These are phyloP conservation scores for Diutina sp. DNA, from an alignment of 1,139 yeast species.

Conservation along the genomic window DNA sequence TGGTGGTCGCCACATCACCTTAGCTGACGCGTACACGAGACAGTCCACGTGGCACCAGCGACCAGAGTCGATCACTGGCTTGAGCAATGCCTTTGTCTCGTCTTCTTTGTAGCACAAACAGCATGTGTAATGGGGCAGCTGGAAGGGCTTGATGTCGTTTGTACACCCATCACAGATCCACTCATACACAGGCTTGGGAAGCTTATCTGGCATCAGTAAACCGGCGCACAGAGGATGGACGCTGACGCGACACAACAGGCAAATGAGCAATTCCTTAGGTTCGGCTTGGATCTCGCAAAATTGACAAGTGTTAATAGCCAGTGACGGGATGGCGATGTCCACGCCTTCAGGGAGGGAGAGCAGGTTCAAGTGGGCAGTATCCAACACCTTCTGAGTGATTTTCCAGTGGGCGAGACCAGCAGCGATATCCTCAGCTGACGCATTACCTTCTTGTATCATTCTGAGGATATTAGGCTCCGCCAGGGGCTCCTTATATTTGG, in stretches of 20 bases:
- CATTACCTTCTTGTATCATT: neutral
- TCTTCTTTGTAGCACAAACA: conserved; percentile 47
- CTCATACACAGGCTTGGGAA: conserved; percentile 17
- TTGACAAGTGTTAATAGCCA: neutral
- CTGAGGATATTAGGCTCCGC: neutral
- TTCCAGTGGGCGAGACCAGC: conserved; percentile 9
- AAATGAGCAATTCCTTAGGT: conserved; percentile 30
- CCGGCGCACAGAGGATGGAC: conserved; percentile 73
- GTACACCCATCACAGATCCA: conserved; percentile 85
- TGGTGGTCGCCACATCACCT: conserved; percentile 11
- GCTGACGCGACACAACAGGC: conserved; percentile 56
- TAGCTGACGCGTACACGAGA: conserved; percentile 36
- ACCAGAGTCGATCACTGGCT: conserved; percentile 49
- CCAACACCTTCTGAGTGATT: neutral
- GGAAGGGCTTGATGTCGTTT: conserved; percentile 51
- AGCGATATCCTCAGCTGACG: conserved; percentile 3
- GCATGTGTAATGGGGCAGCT: conserved; percentile 52
- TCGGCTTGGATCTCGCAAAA: neutral
- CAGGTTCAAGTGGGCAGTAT: neutral
- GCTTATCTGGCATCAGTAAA: conserved; percentile 13
- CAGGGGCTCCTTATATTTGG: conserved; percentile 10
- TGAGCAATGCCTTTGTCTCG: conserved; percentile 38
- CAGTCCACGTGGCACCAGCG: conserved; percentile 79
- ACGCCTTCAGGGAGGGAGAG: neutral
- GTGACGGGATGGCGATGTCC: neutral